Evolutionary conservation across 129 eudicot species (phyloP).

Genomic region (Flaveria sonorensis): DNA sequence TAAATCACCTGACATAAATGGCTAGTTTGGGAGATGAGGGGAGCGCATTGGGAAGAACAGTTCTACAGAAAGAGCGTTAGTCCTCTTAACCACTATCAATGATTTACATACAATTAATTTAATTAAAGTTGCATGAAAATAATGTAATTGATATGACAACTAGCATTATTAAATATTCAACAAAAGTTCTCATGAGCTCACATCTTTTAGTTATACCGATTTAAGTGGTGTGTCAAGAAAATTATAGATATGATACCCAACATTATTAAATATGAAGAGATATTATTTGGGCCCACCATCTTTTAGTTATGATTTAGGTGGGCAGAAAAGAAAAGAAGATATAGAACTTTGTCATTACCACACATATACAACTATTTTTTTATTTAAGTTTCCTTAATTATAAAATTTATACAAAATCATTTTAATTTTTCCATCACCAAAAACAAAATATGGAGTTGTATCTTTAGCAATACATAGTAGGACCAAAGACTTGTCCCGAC

Average conservation of each 20-base stretch:
- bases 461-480: background rate
- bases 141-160: background rate
- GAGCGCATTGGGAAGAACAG: background rate
- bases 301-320: background rate
- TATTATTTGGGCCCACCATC: constrained; percentile 9
- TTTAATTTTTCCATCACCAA: background rate
- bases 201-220: background rate
- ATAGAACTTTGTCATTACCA: background rate
- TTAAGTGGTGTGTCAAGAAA: background rate
- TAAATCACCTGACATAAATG: background rate
- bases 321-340: background rate
- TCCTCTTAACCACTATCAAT: background rate
- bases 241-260: background rate
- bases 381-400: background rate
- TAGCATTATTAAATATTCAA: background rate
- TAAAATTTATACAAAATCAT: background rate
- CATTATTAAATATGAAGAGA: background rate
- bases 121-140: background rate
- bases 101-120: background rate
- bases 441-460: background rate
- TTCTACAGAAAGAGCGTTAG: background rate
- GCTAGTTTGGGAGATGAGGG: constrained; percentile 13
- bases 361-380: constrained; percentile 1
- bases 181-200: background rate
- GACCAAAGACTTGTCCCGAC: background rate